Percentiles rank a stretch among this genome's conserved stretches.
These are phyloP conservation scores for Fusarium stilboides DNA, from an alignment of 2,329 filamentous ascomycete genomes.

Conservation along the genomic window DNA sequence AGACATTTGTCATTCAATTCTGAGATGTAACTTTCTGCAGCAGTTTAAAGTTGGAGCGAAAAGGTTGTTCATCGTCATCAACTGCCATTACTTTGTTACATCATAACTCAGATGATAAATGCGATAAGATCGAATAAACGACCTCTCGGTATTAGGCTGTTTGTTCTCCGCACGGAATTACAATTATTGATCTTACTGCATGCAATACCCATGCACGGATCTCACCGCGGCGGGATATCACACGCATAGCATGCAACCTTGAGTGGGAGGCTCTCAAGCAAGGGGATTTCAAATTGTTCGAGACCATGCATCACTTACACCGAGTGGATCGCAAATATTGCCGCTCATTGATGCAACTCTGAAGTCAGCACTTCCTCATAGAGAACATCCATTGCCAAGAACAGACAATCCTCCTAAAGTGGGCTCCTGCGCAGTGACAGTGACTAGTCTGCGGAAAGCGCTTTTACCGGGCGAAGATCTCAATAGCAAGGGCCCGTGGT, in stretches of 20 bases:
- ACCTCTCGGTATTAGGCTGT: no score
- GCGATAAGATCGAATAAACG: no score
- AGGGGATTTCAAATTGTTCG: conserved; percentile 15
- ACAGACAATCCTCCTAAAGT: conserved; percentile 7
- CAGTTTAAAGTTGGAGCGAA: no score
- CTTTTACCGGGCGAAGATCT: conserved; percentile 43
- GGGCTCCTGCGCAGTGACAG: not conserved
- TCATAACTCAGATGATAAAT: no score
- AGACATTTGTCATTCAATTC: conserved; percentile 5
- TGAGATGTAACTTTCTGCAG: no score
- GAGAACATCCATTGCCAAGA: conserved; percentile 16
- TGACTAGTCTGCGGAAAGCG: conserved; percentile 23
- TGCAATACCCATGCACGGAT: not conserved
- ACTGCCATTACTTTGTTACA: no score
- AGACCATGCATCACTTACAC: conserved; percentile 2
- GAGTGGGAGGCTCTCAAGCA: conserved; percentile 18
- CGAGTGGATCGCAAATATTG: conserved; percentile 1
- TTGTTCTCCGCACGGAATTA: not conserved
- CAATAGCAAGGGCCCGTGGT: conserved; percentile 37
- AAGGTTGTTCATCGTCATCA: no score
- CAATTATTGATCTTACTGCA: conserved; percentile 1
- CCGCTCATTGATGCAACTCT: conserved; percentile 1
- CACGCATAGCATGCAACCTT: not conserved
- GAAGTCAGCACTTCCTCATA: conserved; percentile 1
- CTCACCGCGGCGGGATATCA: conserved; percentile 9